These are phyloP conservation scores for Epichloe gansuensis DNA, from an alignment of 2,329 filamentous ascomycete species.

Conservation along the genomic window DNA sequence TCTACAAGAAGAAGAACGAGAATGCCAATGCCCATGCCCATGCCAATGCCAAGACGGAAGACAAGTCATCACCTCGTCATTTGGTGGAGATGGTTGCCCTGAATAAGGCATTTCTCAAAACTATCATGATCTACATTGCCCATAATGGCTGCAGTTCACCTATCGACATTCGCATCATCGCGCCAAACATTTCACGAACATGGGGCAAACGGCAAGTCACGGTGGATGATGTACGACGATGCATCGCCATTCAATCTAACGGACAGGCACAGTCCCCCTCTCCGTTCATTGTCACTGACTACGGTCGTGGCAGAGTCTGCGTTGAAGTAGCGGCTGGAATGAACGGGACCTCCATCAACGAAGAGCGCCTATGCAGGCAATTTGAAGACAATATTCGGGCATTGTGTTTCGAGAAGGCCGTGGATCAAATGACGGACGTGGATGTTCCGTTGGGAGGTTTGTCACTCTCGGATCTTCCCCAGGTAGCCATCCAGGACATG, in stretches of 20 bases:
- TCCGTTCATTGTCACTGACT: conserved; percentile 35
- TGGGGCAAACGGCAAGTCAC: conserved; percentile 62
- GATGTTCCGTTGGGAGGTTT: conserved; percentile 36
- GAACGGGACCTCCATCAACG: conserved; percentile 29
- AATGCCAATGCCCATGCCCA: conserved; percentile 17
- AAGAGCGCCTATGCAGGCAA: conserved; percentile 37
- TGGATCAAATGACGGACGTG: conserved; percentile 18
- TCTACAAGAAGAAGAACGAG: conserved; percentile 10
- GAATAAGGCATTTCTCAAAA: conserved; percentile 54
- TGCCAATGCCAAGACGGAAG: conserved; percentile 12
- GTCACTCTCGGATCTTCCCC: conserved; percentile 37
- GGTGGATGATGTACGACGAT: conserved; percentile 50
- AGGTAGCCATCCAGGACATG: conserved; percentile 22
- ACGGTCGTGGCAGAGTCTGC: conserved; percentile 43
- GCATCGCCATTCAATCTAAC: conserved; percentile 47
- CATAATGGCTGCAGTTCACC: conserved; percentile 53
- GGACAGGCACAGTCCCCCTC: conserved; percentile 16
- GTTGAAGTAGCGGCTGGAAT: conserved; percentile 37
- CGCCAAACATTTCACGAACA: conserved; percentile 48
- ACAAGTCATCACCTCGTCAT: conserved; percentile 32
- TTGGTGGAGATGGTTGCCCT: conserved; percentile 48
- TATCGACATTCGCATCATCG: conserved; percentile 48
- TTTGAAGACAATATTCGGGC: conserved; percentile 40
- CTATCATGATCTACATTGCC: conserved; percentile 53
- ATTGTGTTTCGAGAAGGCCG: conserved; percentile 27